Percentiles rank a stretch among this genome's conserved stretches.
Evolutionary conservation across 352 stramenopile genomes (phyloP).

Genomic region (Phytopythium boreale): DNA sequence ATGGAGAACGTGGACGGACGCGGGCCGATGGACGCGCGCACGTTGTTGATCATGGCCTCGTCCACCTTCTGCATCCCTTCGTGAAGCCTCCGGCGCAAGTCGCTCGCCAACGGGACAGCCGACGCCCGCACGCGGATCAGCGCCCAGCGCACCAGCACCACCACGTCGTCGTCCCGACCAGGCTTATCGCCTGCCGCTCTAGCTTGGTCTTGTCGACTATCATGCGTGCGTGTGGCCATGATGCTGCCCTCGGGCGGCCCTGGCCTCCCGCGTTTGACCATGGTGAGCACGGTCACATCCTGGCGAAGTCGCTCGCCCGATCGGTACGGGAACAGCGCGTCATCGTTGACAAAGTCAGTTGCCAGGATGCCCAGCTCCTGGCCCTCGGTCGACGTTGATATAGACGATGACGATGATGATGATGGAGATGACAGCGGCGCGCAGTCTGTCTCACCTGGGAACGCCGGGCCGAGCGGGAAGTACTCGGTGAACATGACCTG

Average conservation of each 20-base stretch:
- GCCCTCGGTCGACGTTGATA: conserved; percentile 5
- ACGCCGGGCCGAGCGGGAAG: conserved; percentile 2
- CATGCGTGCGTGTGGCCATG: background rate
- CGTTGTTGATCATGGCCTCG: conserved; percentile 30
- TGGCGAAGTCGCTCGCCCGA: conserved; percentile 24
- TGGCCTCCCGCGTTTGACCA: conserved; percentile 10
- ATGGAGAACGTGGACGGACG: conserved; percentile 6
- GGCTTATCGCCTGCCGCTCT: background rate
- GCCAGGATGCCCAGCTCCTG: conserved; percentile 33
- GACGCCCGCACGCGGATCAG: conserved; percentile 26
- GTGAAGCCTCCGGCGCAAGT: conserved; percentile 19
- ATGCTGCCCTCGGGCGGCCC: background rate
- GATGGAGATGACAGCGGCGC: background rate
- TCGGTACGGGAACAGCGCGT: conserved; percentile 33
- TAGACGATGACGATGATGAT: background rate
- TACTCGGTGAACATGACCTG: conserved; percentile 39
- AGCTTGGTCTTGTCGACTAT: background rate
- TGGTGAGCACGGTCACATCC: conserved; percentile 31
- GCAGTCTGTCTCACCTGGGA: conserved; percentile 1
- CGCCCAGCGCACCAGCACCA: conserved; percentile 28
- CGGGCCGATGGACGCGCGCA: conserved; percentile 13
- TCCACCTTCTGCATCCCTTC: conserved; percentile 30
- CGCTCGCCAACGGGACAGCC: conserved; percentile 16
- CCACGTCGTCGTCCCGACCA: conserved; percentile 11
- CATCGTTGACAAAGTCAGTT: conserved; percentile 40